A percentile compares a stretch with the other conserved stretches of the same genome.
phyloP scores from a whole-genome alignment of 1,139 yeast species.

The Debaryomyces udenii region DNA sequence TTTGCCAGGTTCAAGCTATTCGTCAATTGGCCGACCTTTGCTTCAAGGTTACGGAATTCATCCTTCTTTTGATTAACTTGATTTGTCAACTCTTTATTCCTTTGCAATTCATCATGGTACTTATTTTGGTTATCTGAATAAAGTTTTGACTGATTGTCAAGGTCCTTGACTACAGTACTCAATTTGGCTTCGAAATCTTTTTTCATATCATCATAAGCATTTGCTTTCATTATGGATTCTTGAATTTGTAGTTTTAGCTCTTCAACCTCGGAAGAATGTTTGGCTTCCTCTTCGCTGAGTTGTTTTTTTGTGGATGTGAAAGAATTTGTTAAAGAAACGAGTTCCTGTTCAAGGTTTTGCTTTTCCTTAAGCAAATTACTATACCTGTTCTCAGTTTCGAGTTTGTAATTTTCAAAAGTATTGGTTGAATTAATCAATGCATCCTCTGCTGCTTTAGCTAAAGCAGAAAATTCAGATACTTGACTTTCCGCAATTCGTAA shows the following conservation, averaged over 20 bases:
- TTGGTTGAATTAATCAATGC: conserved; percentile 42
- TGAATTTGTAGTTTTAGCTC: conserved; percentile 28
- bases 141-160: conserved; percentile 52
- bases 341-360: conserved; percentile 23
- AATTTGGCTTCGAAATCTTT: conserved; percentile 39
- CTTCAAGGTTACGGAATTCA: conserved; percentile 39
- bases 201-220: conserved; percentile 38
- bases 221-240: conserved; percentile 31
- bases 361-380: conserved; percentile 28
- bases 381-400: conserved; percentile 27
- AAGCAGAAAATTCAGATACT: conserved; percentile 39
- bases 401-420: conserved; percentile 39
- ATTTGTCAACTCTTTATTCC: conserved; percentile 57
- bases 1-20: conserved; percentile 23
- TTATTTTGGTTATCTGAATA: conserved; percentile 55
- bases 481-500: conserved; percentile 42
- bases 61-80: conserved; percentile 48
- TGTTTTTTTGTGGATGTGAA: conserved; percentile 20
- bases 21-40: conserved; percentile 37
- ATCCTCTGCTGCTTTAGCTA: conserved; percentile 46
- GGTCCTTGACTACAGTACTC: conserved; percentile 39
- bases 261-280: conserved; percentile 22
- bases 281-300: conserved; percentile 19
- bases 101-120: conserved; percentile 59
- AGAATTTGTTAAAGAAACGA: conserved; percentile 20